phyloP scores from a whole-genome alignment of 2,329 filamentous ascomycete genomes.

The Monosporascus sp. region DNA sequence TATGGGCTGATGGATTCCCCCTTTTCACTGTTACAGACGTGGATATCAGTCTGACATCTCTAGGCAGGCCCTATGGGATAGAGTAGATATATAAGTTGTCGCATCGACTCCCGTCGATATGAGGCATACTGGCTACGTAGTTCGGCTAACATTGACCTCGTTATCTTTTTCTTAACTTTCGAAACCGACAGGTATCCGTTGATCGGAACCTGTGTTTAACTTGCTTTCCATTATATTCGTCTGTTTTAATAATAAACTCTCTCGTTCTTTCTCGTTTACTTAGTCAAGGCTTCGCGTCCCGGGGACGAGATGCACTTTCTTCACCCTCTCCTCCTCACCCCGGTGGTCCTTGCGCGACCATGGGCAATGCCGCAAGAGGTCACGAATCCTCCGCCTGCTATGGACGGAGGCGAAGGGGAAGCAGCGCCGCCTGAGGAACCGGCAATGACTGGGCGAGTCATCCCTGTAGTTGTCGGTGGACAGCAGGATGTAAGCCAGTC shows the following conservation, averaged over 20 bases:
- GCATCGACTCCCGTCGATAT: too few species aligned
- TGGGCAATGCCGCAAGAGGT: neutral
- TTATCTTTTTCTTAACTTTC: too few species aligned
- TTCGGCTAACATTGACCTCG: too few species aligned
- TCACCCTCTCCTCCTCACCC: neutral
- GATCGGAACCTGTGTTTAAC: neutral
- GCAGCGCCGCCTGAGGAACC: neutral
- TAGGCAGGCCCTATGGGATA: too few species aligned
- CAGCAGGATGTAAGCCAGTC: conserved; percentile 20
- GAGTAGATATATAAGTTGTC: too few species aligned
- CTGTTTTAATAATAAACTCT: neutral
- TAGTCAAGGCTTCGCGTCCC: neutral
- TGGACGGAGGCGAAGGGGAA: neutral
- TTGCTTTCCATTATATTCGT: neutral
- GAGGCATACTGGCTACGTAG: too few species aligned
- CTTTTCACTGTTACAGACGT: too few species aligned
- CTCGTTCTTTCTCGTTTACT: neutral
- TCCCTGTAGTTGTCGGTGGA: conserved; percentile 33
- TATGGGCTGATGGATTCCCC: too few species aligned
- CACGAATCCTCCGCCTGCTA: neutral
- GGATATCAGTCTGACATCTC: too few species aligned
- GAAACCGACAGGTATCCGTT: neutral
- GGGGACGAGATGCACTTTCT: neutral
- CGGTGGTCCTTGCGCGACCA: neutral
- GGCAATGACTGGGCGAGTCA: conserved; percentile 14